Evolutionary conservation across 495 filamentous ascomycete genomes (phyloP).

Genomic region (Parmelia sp.): DNA sequence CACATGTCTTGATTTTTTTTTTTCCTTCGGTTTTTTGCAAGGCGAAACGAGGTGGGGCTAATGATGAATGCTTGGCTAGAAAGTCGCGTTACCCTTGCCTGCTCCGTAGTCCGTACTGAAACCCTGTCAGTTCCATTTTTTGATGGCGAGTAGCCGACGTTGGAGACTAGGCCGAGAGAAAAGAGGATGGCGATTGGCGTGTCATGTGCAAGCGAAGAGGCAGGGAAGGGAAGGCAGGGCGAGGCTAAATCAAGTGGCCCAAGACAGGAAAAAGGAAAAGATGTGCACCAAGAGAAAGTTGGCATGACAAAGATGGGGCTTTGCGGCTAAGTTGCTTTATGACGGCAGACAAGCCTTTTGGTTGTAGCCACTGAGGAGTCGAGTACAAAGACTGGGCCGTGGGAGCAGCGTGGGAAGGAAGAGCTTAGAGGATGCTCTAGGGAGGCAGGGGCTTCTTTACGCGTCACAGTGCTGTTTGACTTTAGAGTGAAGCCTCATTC

Average conservation of each 20-base stretch:
- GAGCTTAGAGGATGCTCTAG: too few species aligned
- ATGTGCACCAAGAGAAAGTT: background rate
- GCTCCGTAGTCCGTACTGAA: too few species aligned
- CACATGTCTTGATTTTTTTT: background rate
- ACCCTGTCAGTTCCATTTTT: background rate
- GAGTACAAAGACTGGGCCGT: too few species aligned
- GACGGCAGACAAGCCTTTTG: constrained; percentile 16
- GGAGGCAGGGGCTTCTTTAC: background rate
- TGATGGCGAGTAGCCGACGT: background rate
- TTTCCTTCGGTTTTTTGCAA: background rate
- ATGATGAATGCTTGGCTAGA: background rate
- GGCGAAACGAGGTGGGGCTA: background rate
- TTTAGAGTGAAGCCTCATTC: too few species aligned
- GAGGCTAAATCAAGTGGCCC: constrained; percentile 12
- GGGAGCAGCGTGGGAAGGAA: background rate
- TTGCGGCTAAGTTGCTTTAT: constrained; percentile 22
- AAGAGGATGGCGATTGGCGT: background rate
- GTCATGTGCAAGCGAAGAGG: constrained; percentile 19
- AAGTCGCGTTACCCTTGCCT: background rate
- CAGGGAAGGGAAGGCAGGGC: constrained; percentile 12
- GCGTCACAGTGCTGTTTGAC: background rate
- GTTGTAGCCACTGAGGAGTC: too few species aligned
- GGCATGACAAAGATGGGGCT: constrained; percentile 19
- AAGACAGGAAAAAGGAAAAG: constrained; percentile 8
- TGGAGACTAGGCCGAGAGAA: constrained; percentile 5